Base-by-base conservation (phyloP, 805 yeast genomes). In the Suhomyces vadensis region DNA sequence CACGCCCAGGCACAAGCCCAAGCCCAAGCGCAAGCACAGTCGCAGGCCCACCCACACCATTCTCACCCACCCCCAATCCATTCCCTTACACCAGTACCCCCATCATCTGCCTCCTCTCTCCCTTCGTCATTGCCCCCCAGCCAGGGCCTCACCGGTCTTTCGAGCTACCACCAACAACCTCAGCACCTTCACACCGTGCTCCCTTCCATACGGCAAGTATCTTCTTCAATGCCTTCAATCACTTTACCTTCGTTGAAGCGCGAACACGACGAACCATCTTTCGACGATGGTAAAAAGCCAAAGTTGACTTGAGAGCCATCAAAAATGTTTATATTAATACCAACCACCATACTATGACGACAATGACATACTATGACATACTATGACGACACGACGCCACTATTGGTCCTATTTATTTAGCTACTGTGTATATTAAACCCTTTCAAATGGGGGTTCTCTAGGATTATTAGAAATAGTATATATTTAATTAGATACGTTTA, bases 401-500 rank as follows among this genome's bases (percentile, higher is more conserved):
- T n/a, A n/a, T n/a, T n/a, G n/a, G n/a, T n/a, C n/a, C n/a, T n/a
- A n/a, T n/a, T n/a, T n/a, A n/a, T n/a, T n/a, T n/a, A n/a, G n/a
- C n/a, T n/a, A n/a, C n/a, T n/a, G n/a, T n/a, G n/a, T n/a, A n/a
- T n/a, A n/a, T n/a, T n/a, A n/a, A n/a, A n/a, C n/a, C n/a, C n/a
- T n/a, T n/a, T n/a, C n/a, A n/a, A n/a, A n/a, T n/a, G n/a, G n/a
- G 7, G 14, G n/a, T 7, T 13, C 13, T n/a, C n/a, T 11, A 29
- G 6, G 13, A 10, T 24, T 7, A 10, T 19, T n/a, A 5, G 11
- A n/a, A n/a, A 24, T 7, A 7, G 13, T 27, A 8, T 8, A 11
- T 35, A 39, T 21, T 40, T 39, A 27, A 23, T 16, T 35, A 17
- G 41, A 39, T 35, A 22, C 41, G 17, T n/a, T 37, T 64, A 90